Percentiles rank a stretch among this genome's conserved stretches.
Conservation (phyloP, 2,329 filamentous ascomycete genomes). For the Tolypocladium sp. region DNA sequence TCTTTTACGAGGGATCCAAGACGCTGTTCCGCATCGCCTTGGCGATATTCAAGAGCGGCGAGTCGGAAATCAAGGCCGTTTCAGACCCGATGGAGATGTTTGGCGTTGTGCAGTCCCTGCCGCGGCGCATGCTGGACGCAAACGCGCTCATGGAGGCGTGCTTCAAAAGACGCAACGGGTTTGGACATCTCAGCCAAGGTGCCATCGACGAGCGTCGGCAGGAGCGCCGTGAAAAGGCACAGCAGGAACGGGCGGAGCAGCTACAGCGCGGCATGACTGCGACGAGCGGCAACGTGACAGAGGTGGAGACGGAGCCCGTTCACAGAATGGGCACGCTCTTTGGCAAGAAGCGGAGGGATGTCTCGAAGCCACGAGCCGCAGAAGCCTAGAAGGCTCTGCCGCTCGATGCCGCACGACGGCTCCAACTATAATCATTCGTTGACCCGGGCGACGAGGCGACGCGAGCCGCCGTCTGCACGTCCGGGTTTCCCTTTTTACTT, state of each 20-base stretch:
- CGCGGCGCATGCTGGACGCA: conserved; percentile 70
- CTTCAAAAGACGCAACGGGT: conserved; percentile 70
- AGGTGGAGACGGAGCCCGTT: conserved; percentile 15
- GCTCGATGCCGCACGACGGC: not conserved
- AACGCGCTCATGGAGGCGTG: conserved; percentile 76
- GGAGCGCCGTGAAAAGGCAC: conserved; percentile 51
- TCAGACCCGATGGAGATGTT: conserved; percentile 92
- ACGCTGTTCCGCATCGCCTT: conserved; percentile 88
- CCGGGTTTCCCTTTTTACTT: not conserved
- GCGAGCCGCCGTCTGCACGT: not conserved
- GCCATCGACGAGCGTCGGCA: conserved; percentile 68
- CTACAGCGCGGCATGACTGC: conserved; percentile 14
- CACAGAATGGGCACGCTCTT: conserved; percentile 38
- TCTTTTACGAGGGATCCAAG: conserved; percentile 92
- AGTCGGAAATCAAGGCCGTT: conserved; percentile 69
- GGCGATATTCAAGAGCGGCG: conserved; percentile 82
- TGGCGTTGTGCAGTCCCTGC: conserved; percentile 82
- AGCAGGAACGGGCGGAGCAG: conserved; percentile 27
- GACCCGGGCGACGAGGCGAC: not conserved
- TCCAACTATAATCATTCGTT: not conserved
- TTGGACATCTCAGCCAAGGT: conserved; percentile 72
- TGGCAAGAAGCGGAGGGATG: conserved; percentile 28
- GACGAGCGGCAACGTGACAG: conserved; percentile 20
- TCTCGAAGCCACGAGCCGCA: conserved; percentile 5
- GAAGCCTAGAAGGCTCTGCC: conserved; percentile 5